A percentile compares a stretch with the other conserved stretches of the same genome.
phyloP scores from a whole-genome alignment of 768 basidiomycete species.

The Mycena leptocephala region DNA sequence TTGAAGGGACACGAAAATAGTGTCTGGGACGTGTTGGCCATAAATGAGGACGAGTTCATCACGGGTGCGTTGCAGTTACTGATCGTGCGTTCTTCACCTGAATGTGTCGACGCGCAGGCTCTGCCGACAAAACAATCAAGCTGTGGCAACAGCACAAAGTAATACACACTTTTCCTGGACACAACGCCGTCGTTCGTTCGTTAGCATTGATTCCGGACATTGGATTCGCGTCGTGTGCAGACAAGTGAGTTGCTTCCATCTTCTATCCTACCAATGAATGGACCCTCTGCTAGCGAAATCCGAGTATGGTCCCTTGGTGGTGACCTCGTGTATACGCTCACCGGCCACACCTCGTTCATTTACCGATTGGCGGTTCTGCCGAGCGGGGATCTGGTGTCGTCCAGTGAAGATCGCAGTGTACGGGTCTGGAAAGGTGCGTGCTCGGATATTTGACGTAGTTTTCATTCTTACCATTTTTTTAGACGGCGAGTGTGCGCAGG shows the following conservation, averaged over 20 bases:
- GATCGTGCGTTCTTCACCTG: not conserved
- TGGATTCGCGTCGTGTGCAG: slow-evolving; percentile 96
- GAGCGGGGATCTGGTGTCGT: slow-evolving; percentile 87
- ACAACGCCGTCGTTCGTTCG: slow-evolving; percentile 93
- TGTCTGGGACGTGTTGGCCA: slow-evolving; percentile 92
- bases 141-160: slow-evolving; percentile 87
- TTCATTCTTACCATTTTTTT: slow-evolving; percentile 1
- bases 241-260: slow-evolving; percentile 80
- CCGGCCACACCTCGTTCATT: slow-evolving; percentile 97
- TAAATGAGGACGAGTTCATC: slow-evolving; percentile 83
- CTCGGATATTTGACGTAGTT: slow-evolving; percentile 15
- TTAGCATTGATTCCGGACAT: slow-evolving; percentile 86
- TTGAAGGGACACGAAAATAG: slow-evolving; percentile 92
- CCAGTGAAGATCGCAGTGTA: slow-evolving; percentile 94
- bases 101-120: slow-evolving; percentile 64
- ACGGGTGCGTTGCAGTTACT: slow-evolving; percentile 73
- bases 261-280: slow-evolving; percentile 12
- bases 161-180: slow-evolving; percentile 86
- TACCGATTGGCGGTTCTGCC: slow-evolving; percentile 91
- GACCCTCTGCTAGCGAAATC: slow-evolving; percentile 76
- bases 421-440: slow-evolving; percentile 90
- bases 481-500: slow-evolving; percentile 94
- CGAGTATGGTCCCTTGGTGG: slow-evolving; percentile 93
- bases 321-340: slow-evolving; percentile 83
- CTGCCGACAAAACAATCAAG: slow-evolving; percentile 96